A percentile compares a stretch with the other conserved stretches of the same genome.
phyloP scores from a whole-genome alignment of 306 rosid genomes.

The Sophora flavescens region DNA sequence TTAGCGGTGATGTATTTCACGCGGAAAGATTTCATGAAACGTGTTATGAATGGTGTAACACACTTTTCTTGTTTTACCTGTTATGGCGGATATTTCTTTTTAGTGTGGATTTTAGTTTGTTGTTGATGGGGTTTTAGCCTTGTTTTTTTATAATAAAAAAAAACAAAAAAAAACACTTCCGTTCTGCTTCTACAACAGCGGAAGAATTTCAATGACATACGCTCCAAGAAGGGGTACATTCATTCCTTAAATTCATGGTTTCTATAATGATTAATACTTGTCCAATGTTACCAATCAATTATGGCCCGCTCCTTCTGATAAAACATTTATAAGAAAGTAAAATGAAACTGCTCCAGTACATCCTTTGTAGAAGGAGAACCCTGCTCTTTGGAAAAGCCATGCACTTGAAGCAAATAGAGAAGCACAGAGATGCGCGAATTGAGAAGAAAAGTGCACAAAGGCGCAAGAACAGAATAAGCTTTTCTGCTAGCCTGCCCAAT shows the following conservation, averaged over 20 bases:
- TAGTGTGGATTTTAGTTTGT: too few species aligned
- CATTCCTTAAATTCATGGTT: neutral
- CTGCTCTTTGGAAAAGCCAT: slow-evolving; percentile 37
- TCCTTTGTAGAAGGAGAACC: neutral
- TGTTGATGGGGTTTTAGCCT: too few species aligned
- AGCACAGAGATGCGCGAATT: neutral
- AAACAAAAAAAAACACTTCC: too few species aligned
- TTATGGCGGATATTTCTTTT: too few species aligned
- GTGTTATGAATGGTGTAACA: too few species aligned
- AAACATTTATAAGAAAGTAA: neutral
- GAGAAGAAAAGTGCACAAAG: slow-evolving; percentile 24
- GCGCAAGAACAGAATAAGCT: slow-evolving; percentile 43
- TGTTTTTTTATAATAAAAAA: too few species aligned
- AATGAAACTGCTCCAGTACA: neutral
- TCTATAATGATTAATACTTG: neutral
- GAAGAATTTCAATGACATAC: slow-evolving; percentile 13
- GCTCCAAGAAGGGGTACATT: slow-evolving; percentile 6
- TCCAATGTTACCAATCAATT: neutral
- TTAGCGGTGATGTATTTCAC: too few species aligned
- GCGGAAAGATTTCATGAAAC: too few species aligned
- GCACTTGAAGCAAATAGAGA: slow-evolving; percentile 35
- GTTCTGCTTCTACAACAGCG: too few species aligned
- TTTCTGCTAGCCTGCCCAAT: slow-evolving; percentile 56
- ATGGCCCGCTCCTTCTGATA: neutral
- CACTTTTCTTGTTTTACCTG: too few species aligned